A percentile compares a stretch with the other conserved stretches of the same genome.
These are phyloP conservation scores for Arabidopsis arenosa DNA, from an alignment of 345 rosid genomes.

Conservation along the genomic window DNA sequence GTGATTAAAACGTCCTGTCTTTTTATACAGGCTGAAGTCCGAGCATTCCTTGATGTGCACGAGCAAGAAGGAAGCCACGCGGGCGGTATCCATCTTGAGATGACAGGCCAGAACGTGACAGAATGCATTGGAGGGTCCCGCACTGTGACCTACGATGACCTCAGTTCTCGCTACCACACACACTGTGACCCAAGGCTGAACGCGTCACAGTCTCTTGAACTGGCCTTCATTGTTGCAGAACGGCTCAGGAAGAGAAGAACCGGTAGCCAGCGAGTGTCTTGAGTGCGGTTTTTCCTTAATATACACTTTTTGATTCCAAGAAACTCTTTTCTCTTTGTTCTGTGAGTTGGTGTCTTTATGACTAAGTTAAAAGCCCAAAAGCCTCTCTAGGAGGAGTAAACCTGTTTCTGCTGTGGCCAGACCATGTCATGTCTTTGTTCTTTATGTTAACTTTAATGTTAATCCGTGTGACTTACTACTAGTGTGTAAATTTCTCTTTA, in stretches of 20 bases:
- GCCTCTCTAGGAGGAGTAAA: slow-evolving; percentile 33
- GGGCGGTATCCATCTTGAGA: slow-evolving; percentile 68
- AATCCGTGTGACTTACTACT: slow-evolving; percentile 29
- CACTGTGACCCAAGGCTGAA: slow-evolving; percentile 71
- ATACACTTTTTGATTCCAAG: slow-evolving; percentile 33
- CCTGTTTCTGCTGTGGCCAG: neutral
- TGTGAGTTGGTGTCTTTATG: slow-evolving; percentile 30
- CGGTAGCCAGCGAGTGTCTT: slow-evolving; percentile 43
- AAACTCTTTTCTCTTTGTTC: slow-evolving; percentile 16
- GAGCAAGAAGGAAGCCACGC: slow-evolving; percentile 73
- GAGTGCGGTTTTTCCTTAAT: neutral
- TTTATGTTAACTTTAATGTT: slow-evolving; percentile 26
- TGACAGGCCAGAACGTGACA: slow-evolving; percentile 72
- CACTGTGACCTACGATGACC: slow-evolving; percentile 61
- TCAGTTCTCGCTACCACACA: slow-evolving; percentile 68
- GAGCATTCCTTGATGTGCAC: slow-evolving; percentile 67
- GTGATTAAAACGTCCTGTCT: slow-evolving; percentile 6
- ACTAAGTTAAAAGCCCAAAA: slow-evolving; percentile 2
- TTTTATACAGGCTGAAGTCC: slow-evolving; percentile 55
- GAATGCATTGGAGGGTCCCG: slow-evolving; percentile 73
- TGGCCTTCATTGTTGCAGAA: slow-evolving; percentile 64
- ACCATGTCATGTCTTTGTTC: slow-evolving; percentile 28
- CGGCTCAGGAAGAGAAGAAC: slow-evolving; percentile 63
- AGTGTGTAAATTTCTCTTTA: neutral
- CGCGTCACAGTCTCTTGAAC: slow-evolving; percentile 69